A percentile compares a stretch with the other conserved stretches of the same genome.
Evolutionary conservation across 805 yeast species (phyloP).

Genomic region (Metschnikowia peoriensis): DNA sequence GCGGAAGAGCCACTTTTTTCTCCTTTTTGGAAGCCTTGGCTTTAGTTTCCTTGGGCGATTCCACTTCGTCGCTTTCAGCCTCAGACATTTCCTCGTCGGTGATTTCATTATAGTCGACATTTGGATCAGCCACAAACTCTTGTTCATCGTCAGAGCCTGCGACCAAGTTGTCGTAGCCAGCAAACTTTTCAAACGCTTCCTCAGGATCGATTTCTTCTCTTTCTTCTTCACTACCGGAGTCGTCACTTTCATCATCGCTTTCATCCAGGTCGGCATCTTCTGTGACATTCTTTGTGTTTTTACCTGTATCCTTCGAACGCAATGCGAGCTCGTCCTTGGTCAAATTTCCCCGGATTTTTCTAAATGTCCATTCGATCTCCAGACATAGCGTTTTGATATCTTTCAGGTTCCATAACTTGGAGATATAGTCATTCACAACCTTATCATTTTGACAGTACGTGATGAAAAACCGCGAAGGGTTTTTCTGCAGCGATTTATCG

Average conservation of each 20-base stretch:
- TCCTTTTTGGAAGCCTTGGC: conserved; percentile 17
- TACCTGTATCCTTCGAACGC: conserved; percentile 24
- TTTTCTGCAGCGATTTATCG: conserved; percentile 29
- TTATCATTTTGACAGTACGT: conserved; percentile 39
- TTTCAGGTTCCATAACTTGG: conserved; percentile 47
- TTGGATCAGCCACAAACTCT: conserved; percentile 30
- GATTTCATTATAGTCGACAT: conserved; percentile 52
- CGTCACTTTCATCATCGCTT: conserved; percentile 19
- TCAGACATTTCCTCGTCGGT: conserved; percentile 65
- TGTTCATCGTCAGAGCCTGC: conserved; percentile 46
- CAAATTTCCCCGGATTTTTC: conserved; percentile 47
- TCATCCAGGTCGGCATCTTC: conserved; percentile 9
- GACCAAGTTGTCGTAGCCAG: conserved; percentile 38
- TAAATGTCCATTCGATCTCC: conserved; percentile 46
- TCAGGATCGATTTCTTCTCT: conserved; percentile 21
- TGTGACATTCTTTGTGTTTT: conserved; percentile 17
- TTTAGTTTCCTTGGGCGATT: conserved; percentile 32
- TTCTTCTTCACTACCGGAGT: conserved; percentile 17
- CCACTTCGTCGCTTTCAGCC: conserved; percentile 18
- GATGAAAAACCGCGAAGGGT: conserved; percentile 50
- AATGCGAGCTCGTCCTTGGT: conserved; percentile 34
- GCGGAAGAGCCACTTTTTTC: conserved; percentile 52
- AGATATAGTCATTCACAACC: conserved; percentile 45
- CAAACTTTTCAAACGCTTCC: conserved; percentile 31
- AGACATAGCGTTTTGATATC: conserved; percentile 31